Percentiles rank a stretch among this genome's conserved stretches.
Conservation (phyloP, 768 basidiomycete genomes). For the Phaeotremella skinneri region DNA sequence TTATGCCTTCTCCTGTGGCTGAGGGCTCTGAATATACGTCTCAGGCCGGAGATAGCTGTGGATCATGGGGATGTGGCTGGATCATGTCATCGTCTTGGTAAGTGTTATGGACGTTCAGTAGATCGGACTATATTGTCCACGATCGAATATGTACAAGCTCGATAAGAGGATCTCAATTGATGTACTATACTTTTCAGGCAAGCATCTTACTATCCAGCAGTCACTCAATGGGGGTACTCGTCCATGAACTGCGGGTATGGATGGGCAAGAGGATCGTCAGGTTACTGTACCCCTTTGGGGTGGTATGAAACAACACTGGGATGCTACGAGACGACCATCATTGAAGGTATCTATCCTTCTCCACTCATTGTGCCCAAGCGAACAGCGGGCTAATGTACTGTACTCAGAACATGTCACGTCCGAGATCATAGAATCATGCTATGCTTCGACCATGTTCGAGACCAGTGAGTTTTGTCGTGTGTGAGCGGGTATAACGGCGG, state of each 20-base stretch:
- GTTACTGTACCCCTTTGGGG: conserved; percentile 18
- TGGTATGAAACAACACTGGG: conserved; percentile 30
- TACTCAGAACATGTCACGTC: conserved; percentile 25
- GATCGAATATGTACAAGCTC: too few relatives aligned
- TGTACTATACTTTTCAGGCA: conserved; percentile 15
- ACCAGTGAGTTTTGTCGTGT: conserved; percentile 1
- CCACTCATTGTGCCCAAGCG: background rate
- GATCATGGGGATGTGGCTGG: conserved; percentile 32
- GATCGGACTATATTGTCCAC: too few relatives aligned
- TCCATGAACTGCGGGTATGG: conserved; percentile 38
- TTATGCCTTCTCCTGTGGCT: conserved; percentile 20
- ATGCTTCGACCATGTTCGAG: conserved; percentile 11
- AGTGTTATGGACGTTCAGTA: too few relatives aligned
- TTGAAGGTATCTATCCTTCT: conserved; percentile 15
- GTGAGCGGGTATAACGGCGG: background rate
- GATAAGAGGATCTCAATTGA: conserved; percentile 6
- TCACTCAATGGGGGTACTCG: conserved; percentile 20
- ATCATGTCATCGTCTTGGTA: conserved; percentile 15
- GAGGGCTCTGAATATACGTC: conserved; percentile 10
- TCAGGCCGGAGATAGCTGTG: conserved; percentile 24
- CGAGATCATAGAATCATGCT: conserved; percentile 16
- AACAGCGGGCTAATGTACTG: background rate
- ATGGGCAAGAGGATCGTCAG: conserved; percentile 9
- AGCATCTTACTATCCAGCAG: conserved; percentile 22
- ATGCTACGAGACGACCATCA: conserved; percentile 40